Base-by-base conservation (phyloP, 2,329 filamentous ascomycete genomes). In the Mollisia scopiformis region DNA sequence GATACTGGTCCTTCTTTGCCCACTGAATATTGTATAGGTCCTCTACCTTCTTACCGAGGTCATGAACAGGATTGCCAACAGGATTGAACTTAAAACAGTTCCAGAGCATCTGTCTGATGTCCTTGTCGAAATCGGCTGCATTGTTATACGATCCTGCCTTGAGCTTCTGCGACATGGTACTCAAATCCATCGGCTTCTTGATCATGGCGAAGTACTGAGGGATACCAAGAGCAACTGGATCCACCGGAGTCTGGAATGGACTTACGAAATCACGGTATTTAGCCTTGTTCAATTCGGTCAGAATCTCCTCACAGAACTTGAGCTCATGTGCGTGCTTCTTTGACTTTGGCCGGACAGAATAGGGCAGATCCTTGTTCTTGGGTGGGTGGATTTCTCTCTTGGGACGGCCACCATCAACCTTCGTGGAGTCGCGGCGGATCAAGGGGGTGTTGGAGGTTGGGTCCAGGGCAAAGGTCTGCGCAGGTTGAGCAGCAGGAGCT, bases 21-120 rank as follows among this genome's bases (percentile, higher is more conserved):
- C 94, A 93, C 71, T 93, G 84, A 5, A 76, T 75, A 62, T 91
- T 87, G 76, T 96, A 97, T 1, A 94, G 73, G 4, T 85, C 83
- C 73, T 96, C 87, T 2, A 96, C 79, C 61, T 87, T 79, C 68
- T 90, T 87, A 23, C 13, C 92, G 94, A 66, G 89, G 82, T 30
- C 82, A 60, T 91, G 88, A 16, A 96, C 91, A 0, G 87, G 82
- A 64, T 96, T 92, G 8, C 87, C 88, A 0, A 84, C 80, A n/a
- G 88, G 86, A 69, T 99, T 99, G 83, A 98, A 99, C 65, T 89
- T 89, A 79, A 88, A 92, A 75, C 94, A 97, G 75, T 99, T 99
- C 68, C 86, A 83, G 71, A 97, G 89, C 67, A 98, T 93, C 59
- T 93, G 84, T 52, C 87, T 84, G 57, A 97, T 85, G 71, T 96